phyloP scores from a whole-genome alignment of 768 basidiomycete genomes.

The Lentinula detonsa region DNA sequence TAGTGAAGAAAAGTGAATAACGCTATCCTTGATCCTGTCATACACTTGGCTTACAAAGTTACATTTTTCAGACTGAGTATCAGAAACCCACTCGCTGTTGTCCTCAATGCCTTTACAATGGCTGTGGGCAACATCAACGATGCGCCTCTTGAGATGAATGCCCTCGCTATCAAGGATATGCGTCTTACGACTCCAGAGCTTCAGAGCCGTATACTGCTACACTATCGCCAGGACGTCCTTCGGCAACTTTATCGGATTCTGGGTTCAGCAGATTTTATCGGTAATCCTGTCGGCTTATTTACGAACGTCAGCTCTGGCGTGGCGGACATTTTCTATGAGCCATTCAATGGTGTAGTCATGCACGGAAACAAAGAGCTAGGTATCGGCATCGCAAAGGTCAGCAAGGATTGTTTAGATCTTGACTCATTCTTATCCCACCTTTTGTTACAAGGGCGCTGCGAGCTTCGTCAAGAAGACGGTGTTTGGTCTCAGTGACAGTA shows the following conservation, averaged over 20 bases:
- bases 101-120: conserved; percentile 94
- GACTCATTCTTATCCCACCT: not conserved
- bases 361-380: conserved; percentile 94
- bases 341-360: conserved; percentile 94
- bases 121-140: conserved; percentile 96
- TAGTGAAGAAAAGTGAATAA: conserved; percentile 82
- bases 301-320: conserved; percentile 98
- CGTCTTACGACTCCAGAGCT: conserved; percentile 82
- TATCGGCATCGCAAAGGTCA: conserved; percentile 88
- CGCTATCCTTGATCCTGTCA: not conserved
- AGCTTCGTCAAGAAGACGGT: conserved; percentile 99
- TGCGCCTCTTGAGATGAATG: conserved; percentile 90
- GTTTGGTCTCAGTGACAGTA: conserved; percentile 90
- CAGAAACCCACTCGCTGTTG: conserved; percentile 88
- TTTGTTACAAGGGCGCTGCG: conserved; percentile 72
- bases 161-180: conserved; percentile 91
- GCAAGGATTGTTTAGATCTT: not conserved
- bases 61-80: conserved; percentile 50
- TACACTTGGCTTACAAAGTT: not conserved
- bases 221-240: conserved; percentile 90
- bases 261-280: conserved; percentile 96
- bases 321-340: conserved; percentile 91
- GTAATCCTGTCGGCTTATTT: conserved; percentile 95
- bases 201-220: conserved; percentile 77
- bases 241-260: conserved; percentile 94